Conservation (phyloP, 2,329 filamentous ascomycete genomes). For the Cladorrhinum sp. region DNA sequence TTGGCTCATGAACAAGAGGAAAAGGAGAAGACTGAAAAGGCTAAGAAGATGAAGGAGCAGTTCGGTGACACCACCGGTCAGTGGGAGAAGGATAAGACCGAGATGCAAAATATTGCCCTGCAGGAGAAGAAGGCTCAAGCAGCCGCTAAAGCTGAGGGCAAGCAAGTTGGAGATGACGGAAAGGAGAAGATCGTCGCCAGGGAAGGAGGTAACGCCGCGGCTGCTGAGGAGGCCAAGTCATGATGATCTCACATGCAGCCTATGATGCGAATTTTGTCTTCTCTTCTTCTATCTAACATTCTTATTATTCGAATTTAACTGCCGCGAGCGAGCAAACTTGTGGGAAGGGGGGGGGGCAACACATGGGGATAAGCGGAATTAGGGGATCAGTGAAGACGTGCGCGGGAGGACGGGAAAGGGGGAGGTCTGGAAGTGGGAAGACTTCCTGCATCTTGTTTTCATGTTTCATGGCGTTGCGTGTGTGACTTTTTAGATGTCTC, state of each 20-base stretch:
- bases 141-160: constrained; percentile 19
- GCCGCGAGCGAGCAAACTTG: background rate
- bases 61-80: constrained; percentile 75
- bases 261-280: background rate
- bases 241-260: constrained; percentile 9
- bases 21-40: constrained; percentile 65
- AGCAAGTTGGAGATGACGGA: constrained; percentile 11
- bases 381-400: background rate
- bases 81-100: constrained; percentile 87
- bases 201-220: too few species aligned
- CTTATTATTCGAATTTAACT: background rate
- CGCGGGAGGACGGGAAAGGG: background rate
- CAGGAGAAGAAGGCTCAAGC: constrained; percentile 47
- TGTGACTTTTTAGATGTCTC: background rate
- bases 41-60: constrained; percentile 75
- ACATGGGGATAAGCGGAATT: background rate
- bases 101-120: constrained; percentile 66
- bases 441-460: background rate
- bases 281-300: constrained; percentile 1
- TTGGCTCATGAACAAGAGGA: constrained; percentile 78
- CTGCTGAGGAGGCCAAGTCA: constrained; percentile 9
- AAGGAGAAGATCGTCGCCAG: constrained; percentile 17
- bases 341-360: too few species aligned
- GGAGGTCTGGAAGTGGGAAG: background rate
- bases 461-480: constrained; percentile 3